Base-by-base conservation (phyloP, 1,284 basidiomycete genomes). In the Leucoagaricus sp. region DNA sequence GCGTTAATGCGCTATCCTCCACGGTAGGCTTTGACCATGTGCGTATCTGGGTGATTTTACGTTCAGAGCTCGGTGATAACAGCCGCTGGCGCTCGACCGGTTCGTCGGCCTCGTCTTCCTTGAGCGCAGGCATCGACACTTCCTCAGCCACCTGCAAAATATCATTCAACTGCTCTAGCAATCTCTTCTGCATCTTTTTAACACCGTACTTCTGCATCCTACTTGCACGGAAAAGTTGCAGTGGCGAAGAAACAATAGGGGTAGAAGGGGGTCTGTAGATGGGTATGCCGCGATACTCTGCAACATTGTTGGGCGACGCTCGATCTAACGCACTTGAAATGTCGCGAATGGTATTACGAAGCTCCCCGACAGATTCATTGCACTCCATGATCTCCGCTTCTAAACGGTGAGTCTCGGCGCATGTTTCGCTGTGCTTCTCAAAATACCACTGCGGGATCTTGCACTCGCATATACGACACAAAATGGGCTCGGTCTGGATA, bases 381-480 rank as follows among this genome's bases (percentile, higher is more conserved):
- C 90, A 93, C 67, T 95, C 92, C 28, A 83, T 78, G 60, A 99
- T 95, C 73, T 98, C 95, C 40, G 96, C 94, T 73, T 99, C 97
- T 61, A 99, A 81, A 44, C 94, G 88, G 72, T 99, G 97, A 1
- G 94, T 90, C 74, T 98, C 97, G 65, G 89, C 94, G 71, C 97
- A 99, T 9, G 96, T 99, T 75, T 99, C 97, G 79, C 96, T 98
- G 78, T 99, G 97, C 77, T 98, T 98, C 75, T 98, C 97, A 69
- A 99, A 99, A 78, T 96, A 99, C 96, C 97, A 99, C 58, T 96
- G 91, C 1, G 97, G 96, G 54, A 99, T 91, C 65, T 93, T 89
- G 66, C 92, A 87, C 74, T 99, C 97, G 78, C 97, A 99, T 63
- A 99, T 99, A 47, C 97, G 93, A 75, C 97, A 99, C 17, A 99